phyloP scores from a whole-genome alignment of 257 asterid genomes.

The Craterostigma plantagineum region DNA sequence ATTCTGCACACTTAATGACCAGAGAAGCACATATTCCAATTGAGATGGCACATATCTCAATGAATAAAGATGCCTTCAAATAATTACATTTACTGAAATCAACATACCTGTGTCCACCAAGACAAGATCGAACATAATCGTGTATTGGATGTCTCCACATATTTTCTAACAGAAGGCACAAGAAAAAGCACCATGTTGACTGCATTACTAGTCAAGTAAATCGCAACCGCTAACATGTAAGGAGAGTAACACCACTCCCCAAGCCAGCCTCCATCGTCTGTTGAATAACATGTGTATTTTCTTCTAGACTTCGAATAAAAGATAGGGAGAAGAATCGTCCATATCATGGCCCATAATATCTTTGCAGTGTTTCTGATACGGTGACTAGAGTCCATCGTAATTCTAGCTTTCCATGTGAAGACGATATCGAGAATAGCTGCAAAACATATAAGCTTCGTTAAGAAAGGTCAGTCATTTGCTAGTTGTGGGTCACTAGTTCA shows the following conservation, averaged over 20 bases:
- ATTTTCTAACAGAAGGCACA: slow-evolving; percentile 80
- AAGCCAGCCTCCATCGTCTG: slow-evolving; percentile 74
- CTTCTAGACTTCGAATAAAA: slow-evolving; percentile 48
- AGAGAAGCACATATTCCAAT: too few relatives aligned
- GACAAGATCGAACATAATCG: slow-evolving; percentile 48
- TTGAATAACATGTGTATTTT: slow-evolving; percentile 60
- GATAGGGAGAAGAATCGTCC: slow-evolving; percentile 75
- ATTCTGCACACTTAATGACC: too few relatives aligned
- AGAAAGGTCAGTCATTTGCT: too few relatives aligned
- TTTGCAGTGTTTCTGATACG: slow-evolving; percentile 40
- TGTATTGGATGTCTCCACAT: slow-evolving; percentile 66
- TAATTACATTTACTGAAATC: too few relatives aligned
- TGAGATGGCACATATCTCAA: too few relatives aligned
- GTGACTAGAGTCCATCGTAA: slow-evolving; percentile 36
- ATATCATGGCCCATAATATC: slow-evolving; percentile 51
- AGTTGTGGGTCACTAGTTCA: too few relatives aligned
- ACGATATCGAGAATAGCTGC: slow-evolving; percentile 68
- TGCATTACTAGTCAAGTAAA: slow-evolving; percentile 71
- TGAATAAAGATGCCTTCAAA: too few relatives aligned
- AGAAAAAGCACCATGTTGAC: slow-evolving; percentile 71
- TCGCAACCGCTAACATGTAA: slow-evolving; percentile 80
- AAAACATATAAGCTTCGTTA: slow-evolving; percentile 11
- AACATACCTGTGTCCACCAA: slow-evolving; percentile 73
- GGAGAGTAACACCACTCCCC: slow-evolving; percentile 96
- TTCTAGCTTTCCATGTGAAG: slow-evolving; percentile 82